Percentiles rank a stretch among this genome's conserved stretches.
phyloP scores from a whole-genome alignment of 352 stramenopile species.

The Phytopythium aichiense region DNA sequence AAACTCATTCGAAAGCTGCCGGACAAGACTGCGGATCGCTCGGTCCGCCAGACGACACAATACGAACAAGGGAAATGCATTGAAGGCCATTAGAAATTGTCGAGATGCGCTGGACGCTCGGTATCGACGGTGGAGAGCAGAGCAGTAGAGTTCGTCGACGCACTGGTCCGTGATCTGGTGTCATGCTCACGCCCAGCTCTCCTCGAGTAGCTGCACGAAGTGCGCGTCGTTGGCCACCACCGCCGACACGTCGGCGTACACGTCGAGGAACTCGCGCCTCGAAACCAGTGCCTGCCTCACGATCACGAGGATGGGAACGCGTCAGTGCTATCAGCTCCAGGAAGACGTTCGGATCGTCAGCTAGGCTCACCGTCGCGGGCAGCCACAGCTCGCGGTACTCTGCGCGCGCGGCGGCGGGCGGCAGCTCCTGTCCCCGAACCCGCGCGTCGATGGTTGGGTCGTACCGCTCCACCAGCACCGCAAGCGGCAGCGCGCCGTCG shows the following conservation, averaged over 20 bases:
- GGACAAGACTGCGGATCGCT: too few species aligned
- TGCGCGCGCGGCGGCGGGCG: constrained; percentile 20
- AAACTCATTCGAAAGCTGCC: too few species aligned
- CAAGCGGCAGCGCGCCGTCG: constrained; percentile 43
- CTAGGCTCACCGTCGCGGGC: background rate
- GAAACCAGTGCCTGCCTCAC: background rate
- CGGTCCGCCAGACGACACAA: too few species aligned
- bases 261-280: constrained; percentile 53
- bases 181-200: constrained; percentile 54
- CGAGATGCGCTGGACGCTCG: too few species aligned
- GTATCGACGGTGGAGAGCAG: too few species aligned
- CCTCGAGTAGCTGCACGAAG: constrained; percentile 60
- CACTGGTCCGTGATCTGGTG: too few species aligned
- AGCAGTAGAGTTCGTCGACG: too few species aligned
- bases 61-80: too few species aligned
- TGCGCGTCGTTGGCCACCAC: constrained; percentile 54
- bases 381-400: constrained; percentile 52
- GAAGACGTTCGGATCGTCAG: too few species aligned
- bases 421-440: constrained; percentile 35
- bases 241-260: constrained; percentile 68
- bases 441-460: constrained; percentile 60
- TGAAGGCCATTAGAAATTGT: too few species aligned
- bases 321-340: background rate
- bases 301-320: background rate
- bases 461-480: constrained; percentile 36